A percentile compares a stretch with the other conserved stretches of the same genome.
Conservation (phyloP, 2,329 filamentous ascomycete species). For the Stemphylium lycopersici region DNA sequence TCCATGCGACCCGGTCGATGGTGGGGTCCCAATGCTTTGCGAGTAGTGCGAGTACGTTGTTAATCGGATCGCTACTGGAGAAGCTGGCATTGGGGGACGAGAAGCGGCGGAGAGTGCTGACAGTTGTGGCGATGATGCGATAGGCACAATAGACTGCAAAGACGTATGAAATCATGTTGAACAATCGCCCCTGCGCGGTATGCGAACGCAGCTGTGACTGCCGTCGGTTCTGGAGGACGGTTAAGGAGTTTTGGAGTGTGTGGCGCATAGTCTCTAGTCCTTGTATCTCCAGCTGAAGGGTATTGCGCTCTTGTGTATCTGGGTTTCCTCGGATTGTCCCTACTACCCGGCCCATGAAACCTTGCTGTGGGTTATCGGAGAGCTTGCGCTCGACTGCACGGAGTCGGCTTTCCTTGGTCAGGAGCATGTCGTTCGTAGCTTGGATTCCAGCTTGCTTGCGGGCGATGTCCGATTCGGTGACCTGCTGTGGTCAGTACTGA, state of each 20-base stretch:
- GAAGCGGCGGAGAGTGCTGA: conserved; percentile 70
- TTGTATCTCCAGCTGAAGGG: conserved; percentile 74
- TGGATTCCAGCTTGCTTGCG: conserved; percentile 80
- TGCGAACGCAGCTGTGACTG: conserved; percentile 70
- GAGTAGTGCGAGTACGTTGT: conserved; percentile 78
- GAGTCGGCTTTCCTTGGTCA: conserved; percentile 74
- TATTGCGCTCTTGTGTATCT: conserved; percentile 59
- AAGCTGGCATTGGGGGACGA: conserved; percentile 60
- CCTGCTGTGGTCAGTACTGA: conserved; percentile 33
- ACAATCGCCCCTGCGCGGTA: conserved; percentile 68
- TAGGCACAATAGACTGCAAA: conserved; percentile 87
- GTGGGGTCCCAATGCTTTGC: conserved; percentile 84
- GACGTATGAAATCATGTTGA: conserved; percentile 67
- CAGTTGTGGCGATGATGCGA: conserved; percentile 73
- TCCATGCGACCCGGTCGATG: conserved; percentile 82
- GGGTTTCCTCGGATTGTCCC: conserved; percentile 70
- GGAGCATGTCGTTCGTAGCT: conserved; percentile 79
- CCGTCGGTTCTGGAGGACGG: conserved; percentile 67
- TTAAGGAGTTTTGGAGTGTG: conserved; percentile 69
- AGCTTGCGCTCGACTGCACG: conserved; percentile 72
- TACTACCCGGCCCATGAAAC: conserved; percentile 76
- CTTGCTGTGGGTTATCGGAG: conserved; percentile 55
- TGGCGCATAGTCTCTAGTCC: conserved; percentile 82
- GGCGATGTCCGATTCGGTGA: conserved; percentile 75
- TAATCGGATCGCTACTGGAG: conserved; percentile 79